These are phyloP conservation scores for Exophiala sideris DNA, from an alignment of 2,329 filamentous ascomycete genomes.

Conservation along the genomic window DNA sequence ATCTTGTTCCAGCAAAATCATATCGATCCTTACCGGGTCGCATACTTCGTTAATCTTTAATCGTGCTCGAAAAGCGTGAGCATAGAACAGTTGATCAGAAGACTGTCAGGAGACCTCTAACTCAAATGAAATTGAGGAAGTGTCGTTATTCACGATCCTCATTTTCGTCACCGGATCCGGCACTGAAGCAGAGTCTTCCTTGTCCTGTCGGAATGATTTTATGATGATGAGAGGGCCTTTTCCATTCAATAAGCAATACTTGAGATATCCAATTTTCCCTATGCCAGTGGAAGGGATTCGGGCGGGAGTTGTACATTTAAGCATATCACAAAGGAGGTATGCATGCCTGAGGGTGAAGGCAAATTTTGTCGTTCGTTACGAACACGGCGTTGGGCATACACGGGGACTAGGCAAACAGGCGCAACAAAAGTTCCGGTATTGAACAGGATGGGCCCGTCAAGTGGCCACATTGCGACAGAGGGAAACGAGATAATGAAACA, in stretches of 20 bases:
- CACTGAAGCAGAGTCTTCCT: not conserved
- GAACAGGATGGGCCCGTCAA: not conserved
- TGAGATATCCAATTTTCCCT: conserved; percentile 3
- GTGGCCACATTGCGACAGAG: not conserved
- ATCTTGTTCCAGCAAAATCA: conserved; percentile 1
- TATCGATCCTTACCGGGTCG: not conserved
- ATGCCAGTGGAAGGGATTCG: conserved; percentile 8
- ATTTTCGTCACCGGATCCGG: not conserved
- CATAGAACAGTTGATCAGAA: not conserved
- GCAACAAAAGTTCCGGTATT: not conserved
- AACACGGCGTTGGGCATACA: conserved; percentile 16
- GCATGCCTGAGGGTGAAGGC: conserved; percentile 9
- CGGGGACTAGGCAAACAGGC: not conserved
- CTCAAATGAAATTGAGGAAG: not conserved
- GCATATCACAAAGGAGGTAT: conserved; percentile 10
- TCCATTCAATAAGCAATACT: conserved; percentile 14
- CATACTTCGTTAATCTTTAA: conserved; percentile 8
- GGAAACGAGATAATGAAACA: conserved; percentile 10
- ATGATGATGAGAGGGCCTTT: conserved; percentile 22
- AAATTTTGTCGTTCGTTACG: conserved; percentile 2
- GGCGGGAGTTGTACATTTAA: conserved; percentile 19
- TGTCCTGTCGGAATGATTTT: conserved; percentile 14
- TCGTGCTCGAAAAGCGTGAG: not conserved
- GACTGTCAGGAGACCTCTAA: not conserved
- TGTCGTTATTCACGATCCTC: not conserved